Evolutionary conservation across 2,329 filamentous ascomycete genomes (phyloP).

Genomic region (Fusarium tanahbumbuense): DNA sequence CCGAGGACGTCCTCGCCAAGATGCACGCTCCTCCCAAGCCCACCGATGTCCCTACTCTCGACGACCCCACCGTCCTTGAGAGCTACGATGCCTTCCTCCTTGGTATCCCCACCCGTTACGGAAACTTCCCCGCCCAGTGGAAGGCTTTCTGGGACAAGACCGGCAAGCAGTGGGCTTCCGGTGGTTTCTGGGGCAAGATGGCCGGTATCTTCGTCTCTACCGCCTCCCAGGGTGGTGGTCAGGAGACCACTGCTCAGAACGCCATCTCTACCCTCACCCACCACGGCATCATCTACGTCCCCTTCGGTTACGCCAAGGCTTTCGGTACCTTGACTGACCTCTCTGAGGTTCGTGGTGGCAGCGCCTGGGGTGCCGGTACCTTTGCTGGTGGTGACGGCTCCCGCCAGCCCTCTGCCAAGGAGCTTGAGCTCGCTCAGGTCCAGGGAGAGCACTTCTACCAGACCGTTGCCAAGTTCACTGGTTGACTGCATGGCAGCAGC

Average conservation of each 20-base stretch:
- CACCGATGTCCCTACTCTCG: slow-evolving; percentile 71
- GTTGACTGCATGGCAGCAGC: slow-evolving; percentile 80
- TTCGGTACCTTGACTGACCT: slow-evolving; percentile 79
- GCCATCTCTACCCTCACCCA: slow-evolving; percentile 88
- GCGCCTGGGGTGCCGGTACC: slow-evolving; percentile 93
- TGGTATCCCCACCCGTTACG: slow-evolving; percentile 95
- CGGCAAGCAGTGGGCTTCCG: slow-evolving; percentile 83
- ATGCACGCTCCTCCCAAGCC: slow-evolving; percentile 89
- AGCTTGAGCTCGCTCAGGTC: slow-evolving; percentile 81
- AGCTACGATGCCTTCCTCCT: slow-evolving; percentile 90
- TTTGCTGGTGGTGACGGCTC: slow-evolving; percentile 84
- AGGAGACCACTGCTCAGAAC: slow-evolving; percentile 87
- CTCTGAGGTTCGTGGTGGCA: slow-evolving; percentile 84
- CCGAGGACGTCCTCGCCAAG: slow-evolving; percentile 84
- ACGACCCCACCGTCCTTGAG: slow-evolving; percentile 69
- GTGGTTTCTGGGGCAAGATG: slow-evolving; percentile 86
- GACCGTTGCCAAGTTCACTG: slow-evolving; percentile 75
- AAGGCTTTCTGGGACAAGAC: slow-evolving; percentile 94
- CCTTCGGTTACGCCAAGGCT: slow-evolving; percentile 86
- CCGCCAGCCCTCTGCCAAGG: slow-evolving; percentile 79
- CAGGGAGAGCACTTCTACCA: slow-evolving; percentile 91
- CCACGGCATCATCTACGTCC: slow-evolving; percentile 97
- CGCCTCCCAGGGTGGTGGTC: slow-evolving; percentile 86
- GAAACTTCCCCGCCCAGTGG: slow-evolving; percentile 97
- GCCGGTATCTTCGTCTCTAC: slow-evolving; percentile 92